Percentiles rank a stretch among this genome's conserved stretches.
phyloP scores from a whole-genome alignment of 2,329 filamentous ascomycete genomes.

The Purpureocillium takamizusanense region DNA sequence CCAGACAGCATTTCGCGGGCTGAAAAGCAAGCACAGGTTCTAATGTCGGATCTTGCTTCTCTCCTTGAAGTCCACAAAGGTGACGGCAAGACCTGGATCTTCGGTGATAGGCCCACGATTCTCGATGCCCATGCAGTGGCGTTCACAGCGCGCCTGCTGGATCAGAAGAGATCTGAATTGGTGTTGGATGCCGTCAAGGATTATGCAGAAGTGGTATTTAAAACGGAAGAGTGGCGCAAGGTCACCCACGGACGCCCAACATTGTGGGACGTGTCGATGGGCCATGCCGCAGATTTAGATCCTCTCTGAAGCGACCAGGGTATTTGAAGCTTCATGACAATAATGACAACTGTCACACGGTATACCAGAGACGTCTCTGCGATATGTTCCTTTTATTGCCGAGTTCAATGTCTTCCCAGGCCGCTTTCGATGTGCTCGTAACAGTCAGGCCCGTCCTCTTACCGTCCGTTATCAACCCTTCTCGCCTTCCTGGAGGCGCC shows the following conservation, averaged over 20 bases:
- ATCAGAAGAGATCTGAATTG: slow-evolving; percentile 14
- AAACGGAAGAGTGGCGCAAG: slow-evolving; percentile 16
- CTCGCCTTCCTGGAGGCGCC: no score
- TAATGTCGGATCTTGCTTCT: slow-evolving; percentile 13
- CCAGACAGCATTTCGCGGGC: slow-evolving; percentile 13
- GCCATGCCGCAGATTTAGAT: slow-evolving; percentile 11
- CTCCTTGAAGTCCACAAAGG: slow-evolving; percentile 8
- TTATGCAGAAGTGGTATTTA: slow-evolving; percentile 11
- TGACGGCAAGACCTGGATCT: slow-evolving; percentile 14
- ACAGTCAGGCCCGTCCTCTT: no score
- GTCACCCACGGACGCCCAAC: slow-evolving; percentile 16
- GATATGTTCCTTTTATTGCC: no score
- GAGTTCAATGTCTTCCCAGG: no score
- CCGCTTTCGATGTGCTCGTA: no score
- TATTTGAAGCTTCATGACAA: background rate
- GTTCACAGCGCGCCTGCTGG: slow-evolving; percentile 13
- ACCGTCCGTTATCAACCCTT: no score
- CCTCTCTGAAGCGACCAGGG: slow-evolving; percentile 4
- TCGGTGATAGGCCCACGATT: slow-evolving; percentile 18
- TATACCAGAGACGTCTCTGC: no score
- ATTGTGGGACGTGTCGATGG: slow-evolving; percentile 12
- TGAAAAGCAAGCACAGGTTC: slow-evolving; percentile 11
- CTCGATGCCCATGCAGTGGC: slow-evolving; percentile 17
- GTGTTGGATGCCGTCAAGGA: slow-evolving; percentile 10
- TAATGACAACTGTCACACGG: no score